Percentiles rank a stretch among this genome's conserved stretches.
Conservation (phyloP, 352 stramenopile genomes). For the Globisporangium megalacanthum region DNA sequence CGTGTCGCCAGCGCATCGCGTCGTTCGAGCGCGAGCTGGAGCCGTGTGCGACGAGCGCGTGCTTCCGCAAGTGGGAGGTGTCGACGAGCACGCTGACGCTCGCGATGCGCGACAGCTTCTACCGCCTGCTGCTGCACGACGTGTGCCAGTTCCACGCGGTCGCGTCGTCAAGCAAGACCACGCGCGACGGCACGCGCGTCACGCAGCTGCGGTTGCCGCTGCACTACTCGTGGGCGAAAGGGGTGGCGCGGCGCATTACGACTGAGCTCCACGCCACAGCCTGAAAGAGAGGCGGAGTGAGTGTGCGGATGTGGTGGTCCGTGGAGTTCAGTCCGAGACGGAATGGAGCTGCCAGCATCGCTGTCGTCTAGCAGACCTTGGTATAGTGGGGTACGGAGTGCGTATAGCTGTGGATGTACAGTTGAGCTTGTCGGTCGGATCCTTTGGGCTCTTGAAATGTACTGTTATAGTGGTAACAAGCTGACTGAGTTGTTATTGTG, state of each 20-base stretch:
- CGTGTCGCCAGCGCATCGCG: conserved; percentile 42
- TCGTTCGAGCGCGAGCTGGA: conserved; percentile 47
- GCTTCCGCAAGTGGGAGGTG: conserved; percentile 67
- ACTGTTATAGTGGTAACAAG: too few relatives aligned
- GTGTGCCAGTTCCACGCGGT: conserved; percentile 66
- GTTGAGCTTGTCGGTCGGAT: too few relatives aligned
- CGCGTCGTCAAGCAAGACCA: conserved; percentile 60
- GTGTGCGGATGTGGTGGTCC: too few relatives aligned
- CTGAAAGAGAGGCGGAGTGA: neutral
- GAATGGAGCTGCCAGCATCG: too few relatives aligned
- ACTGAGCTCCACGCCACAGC: conserved; percentile 23
- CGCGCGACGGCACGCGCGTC: conserved; percentile 56
- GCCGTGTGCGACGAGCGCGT: conserved; percentile 31
- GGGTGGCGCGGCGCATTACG: conserved; percentile 25
- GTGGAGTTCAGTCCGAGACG: too few relatives aligned
- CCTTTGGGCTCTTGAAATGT: too few relatives aligned
- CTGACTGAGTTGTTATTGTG: too few relatives aligned
- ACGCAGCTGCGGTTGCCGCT: conserved; percentile 62
- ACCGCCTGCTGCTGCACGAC: conserved; percentile 63
- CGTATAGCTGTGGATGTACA: too few relatives aligned
- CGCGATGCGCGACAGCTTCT: conserved; percentile 69
- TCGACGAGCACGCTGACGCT: conserved; percentile 61
- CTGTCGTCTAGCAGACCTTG: too few relatives aligned
- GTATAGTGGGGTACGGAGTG: too few relatives aligned
- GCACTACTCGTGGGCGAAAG: conserved; percentile 56